A percentile compares a stretch with the other conserved stretches of the same genome.
Conservation (phyloP, 202 grass and related monocot species). For the Saccharum hybrid region DNA sequence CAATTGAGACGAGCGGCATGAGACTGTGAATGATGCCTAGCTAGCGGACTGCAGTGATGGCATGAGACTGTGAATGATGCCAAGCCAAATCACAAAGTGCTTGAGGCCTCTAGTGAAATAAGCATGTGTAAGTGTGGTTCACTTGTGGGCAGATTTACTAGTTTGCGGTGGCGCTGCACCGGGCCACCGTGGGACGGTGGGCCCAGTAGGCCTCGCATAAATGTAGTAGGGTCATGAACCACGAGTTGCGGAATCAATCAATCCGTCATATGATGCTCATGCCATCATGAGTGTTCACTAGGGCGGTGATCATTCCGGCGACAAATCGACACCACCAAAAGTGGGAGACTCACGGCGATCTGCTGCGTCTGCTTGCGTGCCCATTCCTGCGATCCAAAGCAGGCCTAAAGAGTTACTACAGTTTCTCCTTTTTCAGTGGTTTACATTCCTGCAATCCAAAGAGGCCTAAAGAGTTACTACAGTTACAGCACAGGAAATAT, state of each 20-base stretch:
- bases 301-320: constrained; percentile 33
- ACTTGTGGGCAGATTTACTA: not conserved
- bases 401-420: no score
- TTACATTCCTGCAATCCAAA: not conserved
- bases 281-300: constrained; percentile 52
- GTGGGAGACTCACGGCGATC: not conserved
- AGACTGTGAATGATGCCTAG: constrained; percentile 38
- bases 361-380: not conserved
- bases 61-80: no score
- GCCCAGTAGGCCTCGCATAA: not conserved
- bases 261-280: constrained; percentile 34
- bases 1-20: not conserved
- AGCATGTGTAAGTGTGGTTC: not conserved
- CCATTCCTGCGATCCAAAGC: not conserved
- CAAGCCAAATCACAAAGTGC: constrained; percentile 22
- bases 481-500: not conserved
- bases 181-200: not conserved
- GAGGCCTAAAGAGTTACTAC: no score
- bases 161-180: constrained; percentile 17
- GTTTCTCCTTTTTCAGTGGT: no score
- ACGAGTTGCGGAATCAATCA: constrained; percentile 38
- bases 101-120: constrained; percentile 16
- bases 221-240: constrained; percentile 21
- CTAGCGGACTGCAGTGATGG: constrained; percentile 12
- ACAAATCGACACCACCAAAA: not conserved